A percentile compares a stretch with the other conserved stretches of the same genome.
These are phyloP conservation scores for Clarkia xantiana DNA, from an alignment of 345 rosid species.

Conservation along the genomic window DNA sequence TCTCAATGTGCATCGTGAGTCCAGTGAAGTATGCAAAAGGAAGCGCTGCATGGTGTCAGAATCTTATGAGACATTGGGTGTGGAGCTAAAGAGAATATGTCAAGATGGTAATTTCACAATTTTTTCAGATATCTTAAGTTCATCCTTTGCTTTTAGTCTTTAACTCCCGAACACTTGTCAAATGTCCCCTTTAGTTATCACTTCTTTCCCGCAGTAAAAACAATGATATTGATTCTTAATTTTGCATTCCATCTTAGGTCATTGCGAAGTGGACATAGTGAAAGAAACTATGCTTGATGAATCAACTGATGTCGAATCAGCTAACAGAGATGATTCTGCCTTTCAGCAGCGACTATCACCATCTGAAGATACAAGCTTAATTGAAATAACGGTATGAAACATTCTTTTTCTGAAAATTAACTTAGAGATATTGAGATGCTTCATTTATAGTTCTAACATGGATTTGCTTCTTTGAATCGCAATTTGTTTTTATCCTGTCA, in stretches of 20 bases:
- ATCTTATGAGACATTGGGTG: neutral
- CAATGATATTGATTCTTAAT: neutral
- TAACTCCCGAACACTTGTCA: neutral
- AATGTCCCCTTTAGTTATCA: neutral
- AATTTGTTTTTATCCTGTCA: no score
- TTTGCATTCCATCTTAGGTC: neutral
- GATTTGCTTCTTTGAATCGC: no score
- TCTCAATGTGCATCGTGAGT: slow-evolving; percentile 5
- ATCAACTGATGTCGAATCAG: neutral
- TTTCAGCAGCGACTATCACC: slow-evolving; percentile 1
- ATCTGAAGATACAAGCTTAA: slow-evolving; percentile 1
- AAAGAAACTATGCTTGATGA: neutral
- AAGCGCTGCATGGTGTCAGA: slow-evolving; percentile 1
- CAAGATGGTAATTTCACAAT: slow-evolving; percentile 2
- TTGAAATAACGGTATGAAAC: neutral
- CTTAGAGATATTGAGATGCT: no score
- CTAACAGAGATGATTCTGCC: neutral
- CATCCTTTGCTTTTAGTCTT: neutral
- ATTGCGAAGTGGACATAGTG: neutral
- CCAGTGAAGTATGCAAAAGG: slow-evolving; percentile 11
- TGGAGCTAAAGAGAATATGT: neutral
- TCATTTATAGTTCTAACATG: no score
- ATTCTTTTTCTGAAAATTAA: neutral
- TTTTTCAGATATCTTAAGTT: neutral
- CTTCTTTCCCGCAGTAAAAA: neutral